phyloP scores from a whole-genome alignment of 2,329 filamentous ascomycete genomes.

The Ceratocystiopsis minuta region DNA sequence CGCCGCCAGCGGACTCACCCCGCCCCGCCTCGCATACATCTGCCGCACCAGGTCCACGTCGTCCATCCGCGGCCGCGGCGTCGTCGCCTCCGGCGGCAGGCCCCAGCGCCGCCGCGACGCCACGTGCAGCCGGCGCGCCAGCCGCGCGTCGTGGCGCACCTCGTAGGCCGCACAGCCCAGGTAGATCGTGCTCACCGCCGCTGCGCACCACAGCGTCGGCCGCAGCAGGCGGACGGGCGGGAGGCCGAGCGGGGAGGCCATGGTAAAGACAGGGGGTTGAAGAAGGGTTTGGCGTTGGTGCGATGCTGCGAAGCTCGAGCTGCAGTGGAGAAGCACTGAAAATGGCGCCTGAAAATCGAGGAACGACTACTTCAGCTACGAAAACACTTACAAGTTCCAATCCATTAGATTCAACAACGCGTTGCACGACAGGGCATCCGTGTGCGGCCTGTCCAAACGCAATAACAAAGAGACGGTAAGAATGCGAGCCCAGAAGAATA shows the following conservation, averaged over 20 bases:
- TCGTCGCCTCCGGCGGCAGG: background rate
- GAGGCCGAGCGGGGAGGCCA: background rate
- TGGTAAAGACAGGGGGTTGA: too few relatives aligned
- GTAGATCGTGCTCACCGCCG: constrained; percentile 8
- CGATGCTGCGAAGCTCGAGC: too few relatives aligned
- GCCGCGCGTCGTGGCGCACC: constrained; percentile 7
- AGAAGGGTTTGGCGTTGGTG: too few relatives aligned
- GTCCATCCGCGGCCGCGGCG: background rate
- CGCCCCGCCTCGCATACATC: background rate
- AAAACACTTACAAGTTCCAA: too few relatives aligned
- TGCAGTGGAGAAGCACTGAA: too few relatives aligned
- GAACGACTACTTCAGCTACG: too few relatives aligned
- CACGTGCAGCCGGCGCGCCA: constrained; percentile 2
- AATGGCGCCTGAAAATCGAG: too few relatives aligned
- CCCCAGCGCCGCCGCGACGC: constrained; percentile 1
- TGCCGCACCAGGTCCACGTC: constrained; percentile 1
- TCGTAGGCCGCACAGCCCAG: constrained; percentile 7
- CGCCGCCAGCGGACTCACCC: background rate
- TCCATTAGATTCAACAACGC: background rate
- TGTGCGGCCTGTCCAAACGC: background rate
- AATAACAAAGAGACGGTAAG: background rate
- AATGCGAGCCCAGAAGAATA: background rate
- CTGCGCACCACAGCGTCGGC: constrained; percentile 9
- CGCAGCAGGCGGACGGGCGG: constrained; percentile 9
- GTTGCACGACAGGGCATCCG: too few relatives aligned